phyloP scores from a whole-genome alignment of 352 stramenopile genomes.

The Phytophthora pinifolia region DNA sequence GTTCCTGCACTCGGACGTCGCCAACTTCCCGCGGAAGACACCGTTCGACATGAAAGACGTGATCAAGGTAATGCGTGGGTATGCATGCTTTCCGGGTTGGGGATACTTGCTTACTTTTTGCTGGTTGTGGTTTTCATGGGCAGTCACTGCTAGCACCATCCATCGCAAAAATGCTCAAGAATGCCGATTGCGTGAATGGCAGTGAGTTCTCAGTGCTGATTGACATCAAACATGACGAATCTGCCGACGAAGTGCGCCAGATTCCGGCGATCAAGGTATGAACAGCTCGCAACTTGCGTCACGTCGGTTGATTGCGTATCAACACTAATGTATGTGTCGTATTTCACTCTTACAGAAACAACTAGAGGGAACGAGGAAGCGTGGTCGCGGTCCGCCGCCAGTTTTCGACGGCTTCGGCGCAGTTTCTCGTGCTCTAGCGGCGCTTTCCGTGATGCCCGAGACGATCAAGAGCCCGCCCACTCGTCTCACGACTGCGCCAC shows the following conservation, averaged over 20 bases:
- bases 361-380: conserved; percentile 65
- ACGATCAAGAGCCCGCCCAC: conserved; percentile 59
- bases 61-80: conserved; percentile 51
- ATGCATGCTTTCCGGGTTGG: neutral
- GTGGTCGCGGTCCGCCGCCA: conserved; percentile 54
- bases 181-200: conserved; percentile 51
- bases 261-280: conserved; percentile 73
- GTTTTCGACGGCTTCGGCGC: conserved; percentile 80
- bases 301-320: conserved; percentile 2
- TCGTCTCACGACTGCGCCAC: conserved; percentile 39
- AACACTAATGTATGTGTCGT: neutral
- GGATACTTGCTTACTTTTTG: neutral
- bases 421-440: conserved; percentile 60
- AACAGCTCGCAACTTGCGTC: neutral
- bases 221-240: conserved; percentile 68
- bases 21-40: conserved; percentile 34
- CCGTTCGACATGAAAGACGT: conserved; percentile 78
- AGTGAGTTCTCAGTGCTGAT: conserved; percentile 73
- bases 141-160: conserved; percentile 48
- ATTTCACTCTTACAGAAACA: conserved; percentile 41
- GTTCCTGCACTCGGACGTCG: conserved; percentile 41
- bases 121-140: neutral
- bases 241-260: conserved; percentile 72
- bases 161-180: conserved; percentile 46
- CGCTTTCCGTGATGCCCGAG: conserved; percentile 47